Conservation (phyloP, 257 asterid species). For the Rauvolfia tetraphylla region DNA sequence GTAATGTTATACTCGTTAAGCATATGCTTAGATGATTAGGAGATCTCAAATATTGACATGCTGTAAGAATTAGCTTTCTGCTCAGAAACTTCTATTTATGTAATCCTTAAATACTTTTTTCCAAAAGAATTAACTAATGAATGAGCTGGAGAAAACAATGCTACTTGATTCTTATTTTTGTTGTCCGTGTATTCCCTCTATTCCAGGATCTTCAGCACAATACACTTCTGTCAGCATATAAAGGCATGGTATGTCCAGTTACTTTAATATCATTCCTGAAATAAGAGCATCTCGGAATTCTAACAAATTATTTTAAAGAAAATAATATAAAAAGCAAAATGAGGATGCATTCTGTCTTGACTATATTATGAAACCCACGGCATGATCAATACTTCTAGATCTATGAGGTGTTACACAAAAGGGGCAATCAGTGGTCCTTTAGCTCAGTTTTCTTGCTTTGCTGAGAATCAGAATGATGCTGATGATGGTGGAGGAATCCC, state of each 20-base stretch:
- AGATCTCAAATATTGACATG: not conserved
- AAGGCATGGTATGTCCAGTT: constrained; percentile 52
- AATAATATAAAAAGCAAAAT: not conserved
- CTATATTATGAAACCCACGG: constrained; percentile 29
- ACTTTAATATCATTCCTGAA: not conserved
- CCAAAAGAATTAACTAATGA: not conserved
- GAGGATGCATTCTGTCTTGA: not conserved
- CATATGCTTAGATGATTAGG: not conserved
- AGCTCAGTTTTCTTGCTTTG: constrained; percentile 54
- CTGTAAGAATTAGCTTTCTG: not conserved
- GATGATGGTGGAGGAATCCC: constrained; percentile 75
- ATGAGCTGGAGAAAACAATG: not conserved
- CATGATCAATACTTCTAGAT: constrained; percentile 51
- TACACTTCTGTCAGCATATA: constrained; percentile 56
- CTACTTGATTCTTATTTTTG: not conserved
- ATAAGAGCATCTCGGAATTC: not conserved
- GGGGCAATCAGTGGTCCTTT: constrained; percentile 50
- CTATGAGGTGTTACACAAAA: constrained; percentile 65
- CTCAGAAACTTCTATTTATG: not conserved
- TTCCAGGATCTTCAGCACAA: constrained; percentile 51
- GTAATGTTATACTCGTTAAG: not conserved
- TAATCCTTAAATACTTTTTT: not conserved
- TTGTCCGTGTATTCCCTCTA: constrained; percentile 6
- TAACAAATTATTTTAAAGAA: no score
- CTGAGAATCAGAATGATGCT: constrained; percentile 41